Evolutionary conservation across 257 asterid genomes (phyloP).

Genomic region (Solanum arcanum): DNA sequence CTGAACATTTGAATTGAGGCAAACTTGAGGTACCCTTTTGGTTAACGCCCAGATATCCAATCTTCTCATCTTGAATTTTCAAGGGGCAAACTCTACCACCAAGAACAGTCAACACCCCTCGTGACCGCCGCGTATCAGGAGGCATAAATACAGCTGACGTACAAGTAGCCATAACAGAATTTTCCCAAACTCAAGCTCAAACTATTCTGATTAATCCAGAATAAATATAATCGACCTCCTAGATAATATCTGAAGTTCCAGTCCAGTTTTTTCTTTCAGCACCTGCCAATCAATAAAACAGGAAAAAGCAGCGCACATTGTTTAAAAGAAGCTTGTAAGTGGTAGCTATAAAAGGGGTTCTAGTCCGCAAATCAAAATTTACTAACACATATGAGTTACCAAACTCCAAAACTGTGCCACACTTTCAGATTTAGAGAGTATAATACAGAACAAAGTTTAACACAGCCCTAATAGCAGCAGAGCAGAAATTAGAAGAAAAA

Average conservation of each 20-base stretch:
- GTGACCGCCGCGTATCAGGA: constrained; percentile 36
- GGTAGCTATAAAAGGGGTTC: background rate
- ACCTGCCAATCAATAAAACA: background rate
- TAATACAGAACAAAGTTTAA: background rate
- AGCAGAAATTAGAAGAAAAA: background rate
- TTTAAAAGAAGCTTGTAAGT: background rate
- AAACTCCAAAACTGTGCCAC: background rate
- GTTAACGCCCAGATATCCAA: constrained; percentile 17
- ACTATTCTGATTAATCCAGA: background rate
- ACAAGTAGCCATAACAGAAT: constrained; percentile 44
- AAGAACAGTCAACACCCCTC: constrained; percentile 32
- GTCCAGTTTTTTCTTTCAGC: background rate
- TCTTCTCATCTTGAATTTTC: constrained; percentile 45
- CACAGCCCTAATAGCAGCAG: background rate
- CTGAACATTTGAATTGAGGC: constrained; percentile 43
- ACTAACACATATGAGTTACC: background rate
- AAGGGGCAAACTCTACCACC: constrained; percentile 40
- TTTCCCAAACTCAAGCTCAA: constrained; percentile 5
- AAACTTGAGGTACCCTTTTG: constrained; percentile 19
- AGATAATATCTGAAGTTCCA: background rate
- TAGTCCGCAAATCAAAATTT: background rate
- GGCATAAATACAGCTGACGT: constrained; percentile 44
- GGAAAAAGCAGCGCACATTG: background rate
- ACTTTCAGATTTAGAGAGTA: background rate
- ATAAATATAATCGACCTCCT: background rate